These are phyloP conservation scores for Claviceps digitariae DNA, from an alignment of 2,329 filamentous ascomycete species.

Conservation along the genomic window DNA sequence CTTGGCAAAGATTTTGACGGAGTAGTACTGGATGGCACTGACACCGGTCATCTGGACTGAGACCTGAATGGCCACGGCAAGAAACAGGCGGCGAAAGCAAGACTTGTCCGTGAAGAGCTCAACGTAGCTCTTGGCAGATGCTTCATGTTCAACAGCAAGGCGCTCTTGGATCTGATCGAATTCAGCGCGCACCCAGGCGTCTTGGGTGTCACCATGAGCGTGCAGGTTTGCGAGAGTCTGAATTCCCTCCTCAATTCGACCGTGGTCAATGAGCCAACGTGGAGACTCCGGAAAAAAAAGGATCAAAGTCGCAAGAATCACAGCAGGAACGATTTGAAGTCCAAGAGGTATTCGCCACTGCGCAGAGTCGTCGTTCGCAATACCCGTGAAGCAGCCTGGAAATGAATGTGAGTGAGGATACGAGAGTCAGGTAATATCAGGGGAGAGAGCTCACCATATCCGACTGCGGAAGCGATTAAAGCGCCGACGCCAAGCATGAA, in stretches of 20 bases:
- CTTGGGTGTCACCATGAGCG: background rate
- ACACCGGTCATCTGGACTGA: background rate
- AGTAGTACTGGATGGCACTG: background rate
- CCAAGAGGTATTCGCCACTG: background rate
- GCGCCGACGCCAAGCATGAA: background rate
- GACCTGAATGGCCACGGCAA: background rate
- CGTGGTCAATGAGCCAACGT: background rate
- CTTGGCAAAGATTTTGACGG: background rate
- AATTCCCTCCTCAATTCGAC: background rate
- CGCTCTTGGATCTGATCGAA: background rate
- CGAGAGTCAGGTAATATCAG: background rate
- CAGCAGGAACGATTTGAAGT: background rate
- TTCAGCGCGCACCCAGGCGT: background rate
- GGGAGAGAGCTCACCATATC: background rate
- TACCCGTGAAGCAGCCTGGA: background rate
- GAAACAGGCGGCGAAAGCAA: background rate
- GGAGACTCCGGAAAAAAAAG: background rate
- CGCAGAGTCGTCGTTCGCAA: background rate
- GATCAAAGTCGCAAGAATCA: background rate
- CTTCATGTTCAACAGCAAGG: background rate
- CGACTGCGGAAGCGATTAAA: background rate
- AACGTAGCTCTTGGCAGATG: background rate
- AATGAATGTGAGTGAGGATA: background rate
- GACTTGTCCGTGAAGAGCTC: slow-evolving; percentile 1
- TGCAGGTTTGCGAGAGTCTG: background rate